Conservation (phyloP, 176 grass and related monocot genomes). For the Raddia distichophylla region DNA sequence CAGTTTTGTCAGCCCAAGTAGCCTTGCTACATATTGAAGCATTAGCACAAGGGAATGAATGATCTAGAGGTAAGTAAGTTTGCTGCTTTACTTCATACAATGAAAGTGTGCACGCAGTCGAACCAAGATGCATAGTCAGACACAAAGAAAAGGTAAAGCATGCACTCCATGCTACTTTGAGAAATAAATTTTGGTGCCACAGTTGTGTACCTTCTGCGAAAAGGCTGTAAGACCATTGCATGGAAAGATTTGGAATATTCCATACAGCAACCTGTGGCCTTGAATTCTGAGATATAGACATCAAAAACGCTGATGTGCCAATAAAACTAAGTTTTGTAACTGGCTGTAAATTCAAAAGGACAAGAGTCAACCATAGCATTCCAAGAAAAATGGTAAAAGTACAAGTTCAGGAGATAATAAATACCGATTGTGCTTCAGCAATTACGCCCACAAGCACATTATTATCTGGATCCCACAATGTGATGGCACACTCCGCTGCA, state of each 20-base stretch:
- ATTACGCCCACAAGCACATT: conserved; percentile 84
- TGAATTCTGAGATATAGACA: conserved; percentile 67
- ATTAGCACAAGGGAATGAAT: not conserved
- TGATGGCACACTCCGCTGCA: conserved; percentile 79
- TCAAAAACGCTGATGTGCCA: conserved; percentile 69
- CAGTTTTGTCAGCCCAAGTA: not conserved
- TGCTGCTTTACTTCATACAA: not conserved
- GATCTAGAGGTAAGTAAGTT: not conserved
- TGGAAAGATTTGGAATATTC: conserved; percentile 76
- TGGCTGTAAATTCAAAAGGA: conserved; percentile 57
- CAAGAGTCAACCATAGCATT: conserved; percentile 14
- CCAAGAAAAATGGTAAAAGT: conserved; percentile 1
- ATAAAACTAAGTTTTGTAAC: conserved; percentile 74
- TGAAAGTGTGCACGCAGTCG: not conserved
- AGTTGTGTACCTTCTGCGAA: conserved; percentile 73
- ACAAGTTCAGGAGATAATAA: conserved; percentile 11
- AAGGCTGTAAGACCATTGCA: conserved; percentile 87
- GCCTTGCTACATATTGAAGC: not conserved
- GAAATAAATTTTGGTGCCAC: not conserved
- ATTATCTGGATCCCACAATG: conserved; percentile 89
- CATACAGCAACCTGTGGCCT: conserved; percentile 78
- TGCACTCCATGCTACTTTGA: conserved; percentile 8
- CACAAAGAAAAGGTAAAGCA: not conserved
- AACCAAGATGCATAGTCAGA: not conserved
- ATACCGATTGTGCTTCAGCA: conserved; percentile 90